phyloP scores from a whole-genome alignment of 352 stramenopile species.

The Phytopythium cucurbitacearum region DNA sequence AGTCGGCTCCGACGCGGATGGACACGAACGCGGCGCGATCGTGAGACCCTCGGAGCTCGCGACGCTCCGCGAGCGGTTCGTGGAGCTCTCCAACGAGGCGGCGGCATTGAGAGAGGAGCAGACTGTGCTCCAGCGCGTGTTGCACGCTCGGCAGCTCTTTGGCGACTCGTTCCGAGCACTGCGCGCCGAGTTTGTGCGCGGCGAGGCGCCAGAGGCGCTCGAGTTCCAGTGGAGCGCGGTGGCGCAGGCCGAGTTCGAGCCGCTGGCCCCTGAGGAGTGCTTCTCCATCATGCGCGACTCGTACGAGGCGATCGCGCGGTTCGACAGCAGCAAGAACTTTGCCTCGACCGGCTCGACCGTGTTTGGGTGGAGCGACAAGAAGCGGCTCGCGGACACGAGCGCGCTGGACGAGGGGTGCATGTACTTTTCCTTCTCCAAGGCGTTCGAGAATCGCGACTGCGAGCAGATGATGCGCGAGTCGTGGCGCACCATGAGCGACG shows the following conservation, averaged over 20 bases:
- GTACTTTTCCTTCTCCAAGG: slow-evolving; percentile 63
- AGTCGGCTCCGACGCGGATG: neutral
- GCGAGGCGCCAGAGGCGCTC: slow-evolving; percentile 11
- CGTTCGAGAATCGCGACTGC: slow-evolving; percentile 24
- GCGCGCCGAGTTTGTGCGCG: slow-evolving; percentile 17
- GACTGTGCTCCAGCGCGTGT: slow-evolving; percentile 37
- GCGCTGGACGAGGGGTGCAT: slow-evolving; percentile 25
- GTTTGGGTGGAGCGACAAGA: slow-evolving; percentile 60
- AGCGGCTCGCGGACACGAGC: slow-evolving; percentile 25
- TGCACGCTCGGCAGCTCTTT: slow-evolving; percentile 56
- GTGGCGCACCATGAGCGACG: slow-evolving; percentile 43
- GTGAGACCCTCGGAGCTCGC: slow-evolving; percentile 21
- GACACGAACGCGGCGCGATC: slow-evolving; percentile 20
- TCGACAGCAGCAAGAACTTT: slow-evolving; percentile 39
- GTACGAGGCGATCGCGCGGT: slow-evolving; percentile 45
- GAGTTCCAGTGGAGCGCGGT: slow-evolving; percentile 18
- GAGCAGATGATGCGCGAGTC: slow-evolving; percentile 39
- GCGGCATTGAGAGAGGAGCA: slow-evolving; percentile 42
- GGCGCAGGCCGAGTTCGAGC: slow-evolving; percentile 28
- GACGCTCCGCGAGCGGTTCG: slow-evolving; percentile 23
- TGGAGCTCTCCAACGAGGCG: slow-evolving; percentile 36
- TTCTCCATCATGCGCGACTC: slow-evolving; percentile 53
- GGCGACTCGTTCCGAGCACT: slow-evolving; percentile 32
- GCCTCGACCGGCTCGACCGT: slow-evolving; percentile 40
- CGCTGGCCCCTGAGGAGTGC: slow-evolving; percentile 18